These are phyloP conservation scores for Leishmania tarentolae DNA, from an alignment of 208 protist genomes.

Conservation along the genomic window DNA sequence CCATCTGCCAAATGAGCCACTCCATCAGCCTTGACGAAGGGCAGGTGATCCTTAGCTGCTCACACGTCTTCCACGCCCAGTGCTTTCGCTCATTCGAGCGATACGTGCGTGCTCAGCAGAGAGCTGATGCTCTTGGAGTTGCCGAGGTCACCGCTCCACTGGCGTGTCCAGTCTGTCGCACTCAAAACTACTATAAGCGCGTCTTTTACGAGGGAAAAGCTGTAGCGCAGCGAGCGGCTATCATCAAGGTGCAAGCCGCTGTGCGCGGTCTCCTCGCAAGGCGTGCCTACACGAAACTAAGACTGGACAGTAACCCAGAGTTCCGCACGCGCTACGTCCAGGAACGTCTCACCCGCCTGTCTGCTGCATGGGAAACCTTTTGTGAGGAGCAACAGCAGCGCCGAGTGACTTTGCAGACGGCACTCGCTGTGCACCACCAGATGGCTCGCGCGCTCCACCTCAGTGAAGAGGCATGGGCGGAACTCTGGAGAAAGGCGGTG, in stretches of 20 bases:
- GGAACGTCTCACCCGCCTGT: constrained; percentile 60
- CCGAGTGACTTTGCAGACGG: constrained; percentile 39
- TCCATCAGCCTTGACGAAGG: constrained; percentile 53
- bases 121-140: constrained; percentile 33
- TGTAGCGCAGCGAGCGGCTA: constrained; percentile 73
- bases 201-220: constrained; percentile 81
- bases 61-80: constrained; percentile 84
- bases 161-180: constrained; percentile 82
- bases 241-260: constrained; percentile 73
- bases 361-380: constrained; percentile 57
- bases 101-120: constrained; percentile 54
- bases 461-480: constrained; percentile 53
- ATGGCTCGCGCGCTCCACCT: constrained; percentile 53
- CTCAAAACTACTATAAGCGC: constrained; percentile 82
- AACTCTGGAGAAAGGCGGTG: constrained; percentile 24
- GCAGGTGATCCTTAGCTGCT: constrained; percentile 86
- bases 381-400: constrained; percentile 40
- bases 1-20: constrained; percentile 84
- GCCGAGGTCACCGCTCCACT: constrained; percentile 37
- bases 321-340: constrained; percentile 73
- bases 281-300: constrained; percentile 53
- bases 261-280: constrained; percentile 68
- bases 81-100: constrained; percentile 89
- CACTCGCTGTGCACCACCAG: constrained; percentile 53
- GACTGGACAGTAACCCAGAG: constrained; percentile 45